These are phyloP conservation scores for Aristolochia contorta DNA, from an alignment of 164 flowering plant genomes.

Conservation along the genomic window DNA sequence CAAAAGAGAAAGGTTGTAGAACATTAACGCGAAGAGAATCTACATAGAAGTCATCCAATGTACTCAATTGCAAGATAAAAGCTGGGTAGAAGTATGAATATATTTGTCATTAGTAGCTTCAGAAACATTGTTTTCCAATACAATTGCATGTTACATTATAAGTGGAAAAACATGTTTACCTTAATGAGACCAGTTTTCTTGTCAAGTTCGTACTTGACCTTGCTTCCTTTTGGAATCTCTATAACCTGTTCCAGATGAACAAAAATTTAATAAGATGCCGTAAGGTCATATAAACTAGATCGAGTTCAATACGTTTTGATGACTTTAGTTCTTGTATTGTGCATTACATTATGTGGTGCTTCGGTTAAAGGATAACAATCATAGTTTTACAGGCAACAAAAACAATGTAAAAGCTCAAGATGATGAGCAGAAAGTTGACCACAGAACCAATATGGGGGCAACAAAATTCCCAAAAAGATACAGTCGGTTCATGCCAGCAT, in stretches of 20 bases:
- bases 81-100: too few species aligned
- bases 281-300: neutral
- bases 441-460: too few species aligned
- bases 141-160: neutral
- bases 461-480: too few species aligned
- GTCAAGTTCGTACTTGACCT: conserved; percentile 82
- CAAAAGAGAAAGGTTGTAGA: too few species aligned
- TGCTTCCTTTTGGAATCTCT: conserved; percentile 78
- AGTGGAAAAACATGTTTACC: conserved; percentile 21
- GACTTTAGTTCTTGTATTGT: neutral
- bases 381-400: neutral
- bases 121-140: too few species aligned
- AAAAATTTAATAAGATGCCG: neutral
- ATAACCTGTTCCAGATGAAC: conserved; percentile 39
- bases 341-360: too few species aligned
- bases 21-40: too few species aligned
- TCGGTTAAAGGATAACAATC: neutral
- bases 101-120: too few species aligned
- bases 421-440: neutral
- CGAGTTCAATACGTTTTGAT: neutral
- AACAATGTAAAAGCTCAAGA: neutral
- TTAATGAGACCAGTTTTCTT: conserved; percentile 74
- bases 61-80: too few species aligned
- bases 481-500: too few species aligned
- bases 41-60: too few species aligned